phyloP scores from a whole-genome alignment of 1,139 yeast species.

The Saccharomyces hybrid region DNA sequence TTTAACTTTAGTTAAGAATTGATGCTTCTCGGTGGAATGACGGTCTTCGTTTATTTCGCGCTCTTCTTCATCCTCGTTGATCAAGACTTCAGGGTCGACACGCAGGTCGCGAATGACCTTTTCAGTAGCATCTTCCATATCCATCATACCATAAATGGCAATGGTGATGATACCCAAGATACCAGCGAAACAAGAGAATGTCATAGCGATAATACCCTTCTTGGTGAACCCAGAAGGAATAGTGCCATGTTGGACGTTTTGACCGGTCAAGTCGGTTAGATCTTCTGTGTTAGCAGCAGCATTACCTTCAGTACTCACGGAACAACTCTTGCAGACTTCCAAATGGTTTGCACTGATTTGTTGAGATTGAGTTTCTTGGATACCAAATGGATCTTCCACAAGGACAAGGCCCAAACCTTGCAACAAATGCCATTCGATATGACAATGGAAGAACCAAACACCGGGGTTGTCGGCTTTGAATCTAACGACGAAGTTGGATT shows the following conservation, averaged over 20 bases:
- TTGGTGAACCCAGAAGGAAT: constrained; percentile 86
- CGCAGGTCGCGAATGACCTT: constrained; percentile 44
- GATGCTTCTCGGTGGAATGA: not conserved
- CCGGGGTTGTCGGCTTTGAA: constrained; percentile 83
- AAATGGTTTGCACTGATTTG: constrained; percentile 49
- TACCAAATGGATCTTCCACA: constrained; percentile 64
- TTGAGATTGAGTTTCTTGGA: constrained; percentile 45
- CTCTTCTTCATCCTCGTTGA: constrained; percentile 2
- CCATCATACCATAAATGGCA: constrained; percentile 76
- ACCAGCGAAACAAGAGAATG: constrained; percentile 73
- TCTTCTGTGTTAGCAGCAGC: constrained; percentile 74
- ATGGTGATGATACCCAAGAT: constrained; percentile 70
- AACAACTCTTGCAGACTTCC: constrained; percentile 49
- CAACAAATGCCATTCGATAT: constrained; percentile 87
- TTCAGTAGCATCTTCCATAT: constrained; percentile 51
- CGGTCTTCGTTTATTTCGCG: not conserved
- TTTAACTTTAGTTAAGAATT: not conserved
- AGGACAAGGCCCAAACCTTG: constrained; percentile 76
- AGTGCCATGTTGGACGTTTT: constrained; percentile 53
- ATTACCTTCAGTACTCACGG: constrained; percentile 55
- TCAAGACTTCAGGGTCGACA: constrained; percentile 9
- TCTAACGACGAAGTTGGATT: constrained; percentile 62
- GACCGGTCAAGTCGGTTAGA: constrained; percentile 58
- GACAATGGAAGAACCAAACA: constrained; percentile 92
- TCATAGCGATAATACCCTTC: constrained; percentile 82